Conservation (phyloP, 805 yeast species). For the Ogataea henricii region DNA sequence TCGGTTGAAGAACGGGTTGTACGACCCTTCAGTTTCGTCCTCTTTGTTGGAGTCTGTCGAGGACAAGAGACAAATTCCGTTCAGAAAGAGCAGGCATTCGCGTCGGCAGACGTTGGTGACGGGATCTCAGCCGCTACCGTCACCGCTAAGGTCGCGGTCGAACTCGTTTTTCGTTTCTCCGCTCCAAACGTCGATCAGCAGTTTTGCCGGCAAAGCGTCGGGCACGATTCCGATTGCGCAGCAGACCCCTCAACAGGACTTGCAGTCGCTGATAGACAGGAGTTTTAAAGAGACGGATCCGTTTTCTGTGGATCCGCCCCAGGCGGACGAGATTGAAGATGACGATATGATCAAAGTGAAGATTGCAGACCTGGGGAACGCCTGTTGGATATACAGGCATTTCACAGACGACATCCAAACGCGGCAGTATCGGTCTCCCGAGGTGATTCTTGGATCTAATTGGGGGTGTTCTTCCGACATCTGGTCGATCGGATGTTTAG, state of each 20-base stretch:
- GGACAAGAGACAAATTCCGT: conserved; percentile 25
- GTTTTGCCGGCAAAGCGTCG: conserved; percentile 16
- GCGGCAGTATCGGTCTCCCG: conserved; percentile 91
- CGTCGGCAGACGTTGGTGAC: conserved; percentile 78
- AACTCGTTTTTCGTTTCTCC: conserved; percentile 33
- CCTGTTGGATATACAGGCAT: conserved; percentile 79
- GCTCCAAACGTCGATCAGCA: conserved; percentile 17
- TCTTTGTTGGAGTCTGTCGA: conserved; percentile 13
- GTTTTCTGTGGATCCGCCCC: conserved; percentile 36
- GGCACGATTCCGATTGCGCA: conserved; percentile 9
- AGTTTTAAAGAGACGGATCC: conserved; percentile 36
- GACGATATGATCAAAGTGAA: conserved; percentile 70
- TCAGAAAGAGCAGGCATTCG: conserved; percentile 42
- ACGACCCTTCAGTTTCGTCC: conserved; percentile 13
- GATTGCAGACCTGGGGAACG: conserved; percentile 92
- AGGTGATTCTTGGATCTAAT: conserved; percentile 70
- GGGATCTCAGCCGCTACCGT: conserved; percentile 91
- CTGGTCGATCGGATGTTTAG: conserved; percentile 93
- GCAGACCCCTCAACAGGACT: conserved; percentile 27
- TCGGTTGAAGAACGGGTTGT: conserved; percentile 22
- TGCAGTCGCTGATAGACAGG: conserved; percentile 43
- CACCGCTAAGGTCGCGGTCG: conserved; percentile 67
- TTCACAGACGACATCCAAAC: conserved; percentile 91
- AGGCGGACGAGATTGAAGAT: conserved; percentile 38
- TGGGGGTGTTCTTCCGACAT: conserved; percentile 97